These are phyloP conservation scores for Candida glucosophila DNA, from an alignment of 1,139 yeast genomes.

Conservation along the genomic window DNA sequence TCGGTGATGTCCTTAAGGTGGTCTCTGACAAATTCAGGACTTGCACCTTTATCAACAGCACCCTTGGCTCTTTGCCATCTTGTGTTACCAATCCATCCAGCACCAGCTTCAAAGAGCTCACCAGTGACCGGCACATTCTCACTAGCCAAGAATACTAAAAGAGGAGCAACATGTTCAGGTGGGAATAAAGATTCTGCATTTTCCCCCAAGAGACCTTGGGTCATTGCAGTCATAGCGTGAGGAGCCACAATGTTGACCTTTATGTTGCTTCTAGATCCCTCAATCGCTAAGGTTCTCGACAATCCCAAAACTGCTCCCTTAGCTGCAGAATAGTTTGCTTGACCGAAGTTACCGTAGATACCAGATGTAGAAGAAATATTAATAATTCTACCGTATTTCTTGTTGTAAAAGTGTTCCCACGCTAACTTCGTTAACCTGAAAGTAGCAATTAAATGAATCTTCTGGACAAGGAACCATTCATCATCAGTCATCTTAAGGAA, in stretches of 20 bases:
- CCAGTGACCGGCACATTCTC: conserved; percentile 55
- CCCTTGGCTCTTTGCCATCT: conserved; percentile 95
- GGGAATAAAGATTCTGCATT: conserved; percentile 74
- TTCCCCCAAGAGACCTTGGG: conserved; percentile 73
- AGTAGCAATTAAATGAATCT: conserved; percentile 80
- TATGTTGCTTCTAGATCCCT: conserved; percentile 76
- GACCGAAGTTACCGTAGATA: conserved; percentile 95
- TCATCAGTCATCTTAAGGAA: conserved; percentile 75
- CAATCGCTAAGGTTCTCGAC: conserved; percentile 78
- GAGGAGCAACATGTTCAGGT: conserved; percentile 87
- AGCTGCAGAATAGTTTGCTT: conserved; percentile 92
- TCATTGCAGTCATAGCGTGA: conserved; percentile 97
- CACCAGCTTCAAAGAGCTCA: conserved; percentile 45
- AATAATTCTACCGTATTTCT: conserved; percentile 73
- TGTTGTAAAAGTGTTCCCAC: conserved; percentile 81
- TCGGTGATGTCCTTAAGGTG: conserved; percentile 60
- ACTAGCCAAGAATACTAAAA: conserved; percentile 68
- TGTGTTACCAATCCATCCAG: conserved; percentile 93
- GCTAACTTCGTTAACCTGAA: conserved; percentile 80
- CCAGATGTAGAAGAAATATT: conserved; percentile 95
- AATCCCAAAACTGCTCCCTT: conserved; percentile 85
- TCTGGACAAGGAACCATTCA: conserved; percentile 77
- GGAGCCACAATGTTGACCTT: conserved; percentile 85
- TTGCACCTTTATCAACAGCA: conserved; percentile 49
- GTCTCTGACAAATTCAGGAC: conserved; percentile 66